Evolutionary conservation across 306 rosid species (phyloP), one percentile per base, ranked within the genome.

Genomic region (Ceratonia siliqua): DNA sequence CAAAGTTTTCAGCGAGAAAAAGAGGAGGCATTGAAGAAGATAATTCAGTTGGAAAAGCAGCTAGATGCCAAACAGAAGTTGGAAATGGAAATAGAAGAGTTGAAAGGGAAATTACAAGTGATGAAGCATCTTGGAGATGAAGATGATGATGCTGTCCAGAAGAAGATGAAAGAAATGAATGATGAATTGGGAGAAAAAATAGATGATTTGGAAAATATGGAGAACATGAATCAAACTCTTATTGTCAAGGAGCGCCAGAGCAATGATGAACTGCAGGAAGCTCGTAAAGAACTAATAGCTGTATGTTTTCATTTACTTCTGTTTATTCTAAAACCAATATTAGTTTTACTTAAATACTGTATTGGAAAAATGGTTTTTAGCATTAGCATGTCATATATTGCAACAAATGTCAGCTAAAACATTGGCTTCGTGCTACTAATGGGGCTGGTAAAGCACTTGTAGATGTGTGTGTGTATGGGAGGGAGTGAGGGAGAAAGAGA

Each of bases 51-150:
- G 87, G 90, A 91, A 81, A 92, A 88, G 83, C 89, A 92, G 81
- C 82, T 94, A 76, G 97, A 91, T 79, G 95, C 90, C 30, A 91
- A 94, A 77, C 99, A 91, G 87, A 90, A 91, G 62, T 82, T 94
- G 76, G 93, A 91, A 79, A 90, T 94, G 97, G 99, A 94, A 80
- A 94, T 94, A 64, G 92, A 88, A 81, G 96, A 94, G 75, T 49
- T 94, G 35, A 94, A 83, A 83, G 99, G 99, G 52, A 94, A 94
- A 75, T 52, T 94, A 68, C 90, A 91, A 80, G 99, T 94, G 72
- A 88, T 92, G 97, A 88, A 86, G 85, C 97, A 94, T 90, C 96
- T 91, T 53, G 99, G 86, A 73, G 91, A 94, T 70, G 86, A 79
- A 83, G 96, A 92, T 87, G 99, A 94, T 82, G 87, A 74, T 64